Base-by-base conservation (phyloP, 2,329 filamentous ascomycete genomes). In the Alternaria infectoria region DNA sequence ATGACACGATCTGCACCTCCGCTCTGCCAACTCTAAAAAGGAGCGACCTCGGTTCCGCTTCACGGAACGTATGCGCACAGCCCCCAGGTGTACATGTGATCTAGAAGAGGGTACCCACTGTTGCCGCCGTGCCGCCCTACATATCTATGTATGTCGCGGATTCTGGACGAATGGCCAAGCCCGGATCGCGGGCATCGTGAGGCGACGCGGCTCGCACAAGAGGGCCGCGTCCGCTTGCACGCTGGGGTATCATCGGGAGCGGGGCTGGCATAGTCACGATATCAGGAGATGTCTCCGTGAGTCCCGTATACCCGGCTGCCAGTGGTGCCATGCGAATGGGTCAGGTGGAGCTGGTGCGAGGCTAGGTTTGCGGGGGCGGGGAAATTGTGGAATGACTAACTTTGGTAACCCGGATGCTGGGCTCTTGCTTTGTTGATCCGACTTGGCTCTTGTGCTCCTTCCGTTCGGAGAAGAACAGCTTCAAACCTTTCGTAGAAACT, bases 311-410 rank as follows among this genome's bases (percentile, higher is more conserved):
- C 25, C 57, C 65, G 62, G 52, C 32, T 56, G 58, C 58, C 49
- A 45, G 56, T 51, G 54, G 45, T n/a, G 15, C 36, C 30, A 52
- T 57, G 30, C 21, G 25, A 15, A 43, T 57, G 21, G 26, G 21
- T 51, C 58, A 17, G 36, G 56, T 44, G 55, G 40, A 64, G 62
- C 50, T 32, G 28, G 54, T 12, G 36, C 26, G 32, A 44, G 23
- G 46, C 54, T 61, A 43, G 40, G 26, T 69, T 68, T 68, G 67
- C 63, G 69, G 68, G 67, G 68, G 89, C 44, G 84, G 86, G 65
- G 88, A 55, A 59, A 59, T 59, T 36, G 49, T 54, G 59, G 59
- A 25, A 36, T 61, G 21, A 19, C 54, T 52, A 26, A 26, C 26
- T 57, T 58, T n/a, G 46, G 59, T 28, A 61, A 51, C 46, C 54